phyloP scores from a whole-genome alignment of 352 stramenopile species.

The Lagenidium giganteum region DNA sequence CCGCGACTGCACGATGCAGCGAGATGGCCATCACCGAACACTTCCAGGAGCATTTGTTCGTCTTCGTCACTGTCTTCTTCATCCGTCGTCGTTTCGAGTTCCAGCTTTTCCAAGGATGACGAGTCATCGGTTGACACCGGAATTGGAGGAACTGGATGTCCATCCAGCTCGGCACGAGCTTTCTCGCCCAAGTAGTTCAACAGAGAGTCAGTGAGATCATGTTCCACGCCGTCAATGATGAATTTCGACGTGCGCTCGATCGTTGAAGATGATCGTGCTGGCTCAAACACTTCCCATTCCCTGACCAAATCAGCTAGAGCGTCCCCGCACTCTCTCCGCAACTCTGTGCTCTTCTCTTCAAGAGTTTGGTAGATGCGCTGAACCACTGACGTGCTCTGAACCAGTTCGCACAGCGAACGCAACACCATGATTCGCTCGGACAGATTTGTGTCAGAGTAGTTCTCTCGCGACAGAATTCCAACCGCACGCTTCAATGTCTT shows the following conservation, averaged over 20 bases:
- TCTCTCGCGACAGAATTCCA: constrained; percentile 63
- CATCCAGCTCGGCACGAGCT: constrained; percentile 52
- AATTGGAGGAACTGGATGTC: constrained; percentile 33
- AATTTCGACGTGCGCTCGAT: constrained; percentile 63
- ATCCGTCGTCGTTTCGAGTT: constrained; percentile 6
- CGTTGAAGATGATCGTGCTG: constrained; percentile 29
- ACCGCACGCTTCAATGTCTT: constrained; percentile 50
- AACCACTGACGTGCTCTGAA: constrained; percentile 43
- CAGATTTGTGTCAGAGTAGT: constrained; percentile 47
- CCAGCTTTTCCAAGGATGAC: neutral
- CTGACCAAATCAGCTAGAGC: constrained; percentile 54
- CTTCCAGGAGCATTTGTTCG: constrained; percentile 46
- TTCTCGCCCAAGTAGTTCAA: constrained; percentile 64
- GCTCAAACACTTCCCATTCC: constrained; percentile 54
- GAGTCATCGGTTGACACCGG: constrained; percentile 7
- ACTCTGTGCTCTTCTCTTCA: constrained; percentile 54
- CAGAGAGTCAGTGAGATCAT: constrained; percentile 68
- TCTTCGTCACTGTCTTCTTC: constrained; percentile 29
- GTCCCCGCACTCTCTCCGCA: constrained; percentile 44
- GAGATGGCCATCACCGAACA: constrained; percentile 48
- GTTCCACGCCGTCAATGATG: constrained; percentile 67
- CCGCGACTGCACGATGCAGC: neutral
- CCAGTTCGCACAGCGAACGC: constrained; percentile 56
- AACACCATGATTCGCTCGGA: constrained; percentile 53
- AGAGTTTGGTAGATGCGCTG: constrained; percentile 61